These are phyloP conservation scores for Garcia nutans DNA, from an alignment of 345 rosid genomes.

Conservation along the genomic window DNA sequence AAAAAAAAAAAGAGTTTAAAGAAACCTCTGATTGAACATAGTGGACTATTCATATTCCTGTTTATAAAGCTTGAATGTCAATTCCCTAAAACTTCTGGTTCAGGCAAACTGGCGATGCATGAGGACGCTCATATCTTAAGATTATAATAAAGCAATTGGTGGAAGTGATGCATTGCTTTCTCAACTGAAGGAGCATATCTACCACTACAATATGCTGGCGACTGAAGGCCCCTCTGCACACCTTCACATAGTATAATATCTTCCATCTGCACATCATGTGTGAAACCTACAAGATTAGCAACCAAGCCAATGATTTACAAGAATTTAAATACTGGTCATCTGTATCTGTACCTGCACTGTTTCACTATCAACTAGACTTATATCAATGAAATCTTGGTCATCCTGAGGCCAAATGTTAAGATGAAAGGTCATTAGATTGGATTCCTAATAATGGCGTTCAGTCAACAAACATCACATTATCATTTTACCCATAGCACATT, in stretches of 20 bases:
- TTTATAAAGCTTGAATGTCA: no score
- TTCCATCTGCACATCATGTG: constrained; percentile 52
- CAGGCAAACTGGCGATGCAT: not conserved
- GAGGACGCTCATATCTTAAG: constrained; percentile 23
- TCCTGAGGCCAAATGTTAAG: constrained; percentile 44
- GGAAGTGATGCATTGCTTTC: constrained; percentile 75
- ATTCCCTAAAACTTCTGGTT: not conserved
- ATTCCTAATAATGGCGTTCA: not conserved
- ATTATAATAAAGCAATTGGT: constrained; percentile 48
- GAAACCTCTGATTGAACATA: no score
- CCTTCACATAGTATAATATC: constrained; percentile 69
- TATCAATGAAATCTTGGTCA: constrained; percentile 55
- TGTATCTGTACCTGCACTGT: constrained; percentile 63
- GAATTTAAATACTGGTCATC: constrained; percentile 25
- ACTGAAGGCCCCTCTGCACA: constrained; percentile 74
- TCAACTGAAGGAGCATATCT: constrained; percentile 73
- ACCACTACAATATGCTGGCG: constrained; percentile 63
- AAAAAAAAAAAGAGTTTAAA: no score
- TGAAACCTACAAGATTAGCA: not conserved
- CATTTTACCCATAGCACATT: not conserved
- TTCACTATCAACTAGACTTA: constrained; percentile 71
- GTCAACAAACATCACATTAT: not conserved
- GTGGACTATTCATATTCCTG: no score
- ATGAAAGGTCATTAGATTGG: not conserved
- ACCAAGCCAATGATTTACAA: constrained; percentile 27